A percentile compares a stretch with the other conserved stretches of the same genome.
Evolutionary conservation across 306 rosid genomes (phyloP).

Genomic region (Spatholobus suberectus): DNA sequence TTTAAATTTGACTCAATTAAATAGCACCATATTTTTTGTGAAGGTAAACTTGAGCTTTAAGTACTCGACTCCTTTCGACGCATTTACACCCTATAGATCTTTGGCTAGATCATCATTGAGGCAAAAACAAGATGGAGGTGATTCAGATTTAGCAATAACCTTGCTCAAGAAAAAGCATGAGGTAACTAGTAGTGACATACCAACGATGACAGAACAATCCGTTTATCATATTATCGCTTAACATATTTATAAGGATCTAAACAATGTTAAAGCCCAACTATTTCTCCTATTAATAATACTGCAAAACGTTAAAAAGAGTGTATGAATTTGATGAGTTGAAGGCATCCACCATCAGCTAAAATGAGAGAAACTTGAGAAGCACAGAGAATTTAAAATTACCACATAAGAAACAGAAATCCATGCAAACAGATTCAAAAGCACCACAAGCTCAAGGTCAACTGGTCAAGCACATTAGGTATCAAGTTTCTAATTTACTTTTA

Average conservation of each 20-base stretch:
- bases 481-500: neutral
- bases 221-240: neutral
- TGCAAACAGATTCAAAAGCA: neutral
- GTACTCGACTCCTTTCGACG: neutral
- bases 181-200: too few species aligned
- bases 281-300: neutral
- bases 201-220: neutral
- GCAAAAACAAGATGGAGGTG: neutral
- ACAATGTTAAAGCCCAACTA: neutral
- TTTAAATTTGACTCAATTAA: too few species aligned
- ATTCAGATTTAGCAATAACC: too few species aligned
- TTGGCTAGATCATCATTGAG: neutral
- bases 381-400: neutral
- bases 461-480: neutral
- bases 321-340: neutral
- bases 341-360: neutral
- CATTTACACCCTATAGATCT: neutral
- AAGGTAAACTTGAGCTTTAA: too few species aligned
- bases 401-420: slow-evolving; percentile 14
- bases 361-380: neutral
- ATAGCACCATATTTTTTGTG: too few species aligned
- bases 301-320: neutral
- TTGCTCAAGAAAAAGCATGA: too few species aligned
- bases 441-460: neutral
- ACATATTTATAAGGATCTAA: neutral